Evolutionary conservation across 1,284 basidiomycete genomes (phyloP).

Genomic region (Pulveroboletus sp.): DNA sequence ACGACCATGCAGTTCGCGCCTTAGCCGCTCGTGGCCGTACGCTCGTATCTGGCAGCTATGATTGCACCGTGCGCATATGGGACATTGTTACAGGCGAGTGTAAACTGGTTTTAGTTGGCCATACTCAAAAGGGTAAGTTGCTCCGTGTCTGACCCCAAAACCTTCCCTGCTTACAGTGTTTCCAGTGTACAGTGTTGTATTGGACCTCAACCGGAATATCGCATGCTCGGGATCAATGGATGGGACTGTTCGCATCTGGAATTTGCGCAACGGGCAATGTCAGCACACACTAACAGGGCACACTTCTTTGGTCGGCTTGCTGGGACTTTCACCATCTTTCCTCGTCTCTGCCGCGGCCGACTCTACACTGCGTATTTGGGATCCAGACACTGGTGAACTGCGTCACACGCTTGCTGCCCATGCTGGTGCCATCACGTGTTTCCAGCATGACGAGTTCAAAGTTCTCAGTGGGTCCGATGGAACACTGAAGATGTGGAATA

Average conservation of each 20-base stretch:
- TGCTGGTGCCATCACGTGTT: slow-evolving; percentile 94
- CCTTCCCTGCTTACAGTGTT: slow-evolving; percentile 4
- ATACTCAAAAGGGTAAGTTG: slow-evolving; percentile 83
- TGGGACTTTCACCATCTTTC: slow-evolving; percentile 84
- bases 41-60: slow-evolving; percentile 93
- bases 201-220: slow-evolving; percentile 81
- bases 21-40: slow-evolving; percentile 88
- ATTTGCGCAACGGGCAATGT: slow-evolving; percentile 76
- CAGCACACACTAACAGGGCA: slow-evolving; percentile 82
- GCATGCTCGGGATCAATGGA: slow-evolving; percentile 97
- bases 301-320: slow-evolving; percentile 84
- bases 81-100: slow-evolving; percentile 88
- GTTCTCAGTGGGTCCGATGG: slow-evolving; percentile 92
- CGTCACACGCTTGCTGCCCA: slow-evolving; percentile 84
- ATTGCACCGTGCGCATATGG: slow-evolving; percentile 92
- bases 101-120: slow-evolving; percentile 80
- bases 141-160: neutral
- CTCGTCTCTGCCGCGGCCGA: slow-evolving; percentile 95
- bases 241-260: slow-evolving; percentile 92
- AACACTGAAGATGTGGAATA: slow-evolving; percentile 96
- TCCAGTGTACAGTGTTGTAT: slow-evolving; percentile 87
- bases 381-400: slow-evolving; percentile 79
- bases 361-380: slow-evolving; percentile 90
- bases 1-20: slow-evolving; percentile 88
- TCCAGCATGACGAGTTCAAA: slow-evolving; percentile 96